phyloP scores from a whole-genome alignment of 2,329 filamentous ascomycete species.

The Curvularia sp. region DNA sequence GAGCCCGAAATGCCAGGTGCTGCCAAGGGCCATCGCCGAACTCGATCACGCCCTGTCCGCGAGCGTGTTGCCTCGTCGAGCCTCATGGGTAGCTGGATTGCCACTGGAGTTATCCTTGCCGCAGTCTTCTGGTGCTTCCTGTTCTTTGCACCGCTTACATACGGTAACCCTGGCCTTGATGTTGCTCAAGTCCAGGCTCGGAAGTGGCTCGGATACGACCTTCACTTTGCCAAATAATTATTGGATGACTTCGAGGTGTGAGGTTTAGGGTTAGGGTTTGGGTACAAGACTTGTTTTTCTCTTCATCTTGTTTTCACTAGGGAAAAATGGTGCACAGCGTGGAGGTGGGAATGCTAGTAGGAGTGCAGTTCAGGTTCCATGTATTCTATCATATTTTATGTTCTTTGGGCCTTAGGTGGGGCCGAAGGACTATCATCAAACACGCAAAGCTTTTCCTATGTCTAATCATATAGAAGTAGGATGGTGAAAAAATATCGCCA shows the following conservation, averaged over 20 bases:
- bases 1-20: conserved; percentile 53
- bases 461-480: conserved; percentile 4
- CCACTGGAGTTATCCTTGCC: conserved; percentile 71
- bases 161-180: conserved; percentile 86
- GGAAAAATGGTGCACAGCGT: conserved; percentile 18
- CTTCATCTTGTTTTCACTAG: conserved; percentile 6
- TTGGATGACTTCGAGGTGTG: background rate
- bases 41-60: conserved; percentile 73
- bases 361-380: conserved; percentile 10
- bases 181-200: conserved; percentile 79
- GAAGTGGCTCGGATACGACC: conserved; percentile 96
- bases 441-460: conserved; percentile 11
- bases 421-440: background rate
- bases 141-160: conserved; percentile 94
- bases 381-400: conserved; percentile 11
- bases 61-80: conserved; percentile 83
- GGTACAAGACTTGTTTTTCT: background rate
- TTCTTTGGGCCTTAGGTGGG: background rate
- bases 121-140: conserved; percentile 79
- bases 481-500: background rate
- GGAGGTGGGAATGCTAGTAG: conserved; percentile 6
- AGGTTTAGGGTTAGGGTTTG: background rate
- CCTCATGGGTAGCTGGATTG: conserved; percentile 79
- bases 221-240: conserved; percentile 94
- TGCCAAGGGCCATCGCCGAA: conserved; percentile 45